phyloP scores from a whole-genome alignment of 495 filamentous ascomycete species.

The Cercophora samala region DNA sequence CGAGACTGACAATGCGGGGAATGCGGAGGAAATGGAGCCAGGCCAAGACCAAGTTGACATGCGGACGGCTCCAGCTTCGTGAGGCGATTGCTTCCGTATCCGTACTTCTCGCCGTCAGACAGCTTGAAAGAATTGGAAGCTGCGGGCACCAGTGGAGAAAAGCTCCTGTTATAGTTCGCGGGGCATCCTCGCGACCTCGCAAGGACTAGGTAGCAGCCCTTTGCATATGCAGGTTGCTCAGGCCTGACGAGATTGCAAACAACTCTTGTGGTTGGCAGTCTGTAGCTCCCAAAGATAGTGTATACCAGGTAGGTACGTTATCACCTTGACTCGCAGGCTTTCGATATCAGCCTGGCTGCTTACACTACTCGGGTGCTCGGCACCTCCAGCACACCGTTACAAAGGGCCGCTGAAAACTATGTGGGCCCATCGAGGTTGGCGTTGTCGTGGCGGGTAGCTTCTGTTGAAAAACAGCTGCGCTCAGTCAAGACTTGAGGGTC shows the following conservation, averaged over 20 bases:
- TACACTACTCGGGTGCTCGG: too few species aligned
- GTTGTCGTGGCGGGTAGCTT: too few species aligned
- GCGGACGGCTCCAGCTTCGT: background rate
- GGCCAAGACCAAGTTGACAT: background rate
- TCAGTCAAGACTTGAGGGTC: background rate
- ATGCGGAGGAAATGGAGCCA: background rate
- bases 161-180: too few species aligned
- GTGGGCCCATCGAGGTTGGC: background rate
- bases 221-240: background rate
- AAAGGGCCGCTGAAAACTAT: background rate
- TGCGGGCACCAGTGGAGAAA: background rate
- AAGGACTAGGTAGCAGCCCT: background rate
- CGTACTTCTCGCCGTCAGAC: background rate
- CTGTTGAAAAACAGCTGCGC: too few species aligned
- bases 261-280: background rate
- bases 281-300: too few species aligned
- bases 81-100: background rate
- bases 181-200: too few species aligned
- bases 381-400: background rate
- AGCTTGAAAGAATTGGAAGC: background rate
- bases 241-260: background rate
- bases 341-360: background rate
- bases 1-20: background rate
- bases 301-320: too few species aligned
- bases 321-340: background rate